Evolutionary conservation across 257 asterid species (phyloP), one percentile per base, ranked within the genome.

Genomic region (Nicotiana obtusifolia): DNA sequence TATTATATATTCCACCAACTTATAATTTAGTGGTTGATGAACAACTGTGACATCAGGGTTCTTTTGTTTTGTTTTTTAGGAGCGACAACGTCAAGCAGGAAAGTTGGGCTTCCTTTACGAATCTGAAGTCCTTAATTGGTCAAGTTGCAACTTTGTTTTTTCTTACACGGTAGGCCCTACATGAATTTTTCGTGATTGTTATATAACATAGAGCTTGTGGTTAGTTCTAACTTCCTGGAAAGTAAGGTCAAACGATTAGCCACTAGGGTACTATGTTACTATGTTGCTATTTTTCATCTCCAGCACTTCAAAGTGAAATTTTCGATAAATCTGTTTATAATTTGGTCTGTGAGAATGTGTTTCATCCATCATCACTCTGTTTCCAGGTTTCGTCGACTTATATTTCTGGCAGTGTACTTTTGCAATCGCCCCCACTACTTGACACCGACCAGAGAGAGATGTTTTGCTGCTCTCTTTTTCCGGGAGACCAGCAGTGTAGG

Each of bases 101-200:
- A 93, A 88, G 88, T 77, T 91, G 88, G 79, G 89, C 82, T 94
- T 90, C 92, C 64, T 87, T 22, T 89, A 91, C 71, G 98, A 96
- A 24, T 56, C 97, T 52, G 98, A 94, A 30, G 98, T 96, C 87
- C 90, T 91, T 77, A 84, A 92, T 30, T 96, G 99, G 99, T 94
- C 99, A 84, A 88, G 84, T 87, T 82, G 76, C 68, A 93, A 93
- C 85, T 87, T 96, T 76, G 54, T 80, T 80, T 94, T 96, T 86
- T 80, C 91, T 24, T 96, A 89, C 85, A 67, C 84, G 22, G 99
- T 96, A 88, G 93, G 69, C 69, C 86, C 60, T 80, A 68, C 73
- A 76, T 77, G 53, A 57, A 60, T 60, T 3, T 53, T 41, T 41
- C 10, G 11, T 47, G 60, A 44, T 73, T 35, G 24, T 73, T 54